phyloP scores from a whole-genome alignment of 2,329 filamentous ascomycete genomes.

The Dactylellina drechsleri region DNA sequence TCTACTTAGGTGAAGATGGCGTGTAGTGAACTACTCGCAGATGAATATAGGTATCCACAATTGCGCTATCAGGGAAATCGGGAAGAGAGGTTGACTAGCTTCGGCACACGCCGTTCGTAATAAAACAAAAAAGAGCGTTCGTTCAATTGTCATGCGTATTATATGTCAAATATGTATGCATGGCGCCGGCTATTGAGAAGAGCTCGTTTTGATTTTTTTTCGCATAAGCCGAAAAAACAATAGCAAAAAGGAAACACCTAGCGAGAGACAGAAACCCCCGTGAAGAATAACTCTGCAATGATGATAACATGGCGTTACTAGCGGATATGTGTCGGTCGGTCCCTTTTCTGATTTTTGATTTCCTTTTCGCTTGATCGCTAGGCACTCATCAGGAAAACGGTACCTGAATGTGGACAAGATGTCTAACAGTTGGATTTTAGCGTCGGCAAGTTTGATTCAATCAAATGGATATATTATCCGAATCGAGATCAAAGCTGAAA shows the following conservation, averaged over 20 bases:
- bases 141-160: not conserved
- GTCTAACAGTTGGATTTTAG: slow-evolving; percentile 17
- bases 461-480: not conserved
- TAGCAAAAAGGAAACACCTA: slow-evolving; percentile 33
- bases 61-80: slow-evolving; percentile 33
- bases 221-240: slow-evolving; percentile 16
- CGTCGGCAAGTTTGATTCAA: slow-evolving; percentile 16
- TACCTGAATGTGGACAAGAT: slow-evolving; percentile 45
- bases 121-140: not conserved
- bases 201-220: slow-evolving; percentile 8
- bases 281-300: slow-evolving; percentile 8
- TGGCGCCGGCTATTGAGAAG: slow-evolving; percentile 12
- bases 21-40: slow-evolving; percentile 4
- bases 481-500: slow-evolving; percentile 3
- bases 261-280: slow-evolving; percentile 15
- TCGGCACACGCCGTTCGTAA: not conserved
- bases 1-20: not conserved
- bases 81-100: slow-evolving; percentile 8
- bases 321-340: not conserved
- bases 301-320: slow-evolving; percentile 41
- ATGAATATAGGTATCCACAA: slow-evolving; percentile 27
- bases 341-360: no score
- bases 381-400: slow-evolving; percentile 19
- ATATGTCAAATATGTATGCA: slow-evolving; percentile 13
- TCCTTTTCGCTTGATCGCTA: not conserved